Base-by-base conservation (phyloP, 257 asterid genomes). In the Anisodus acutangulus region DNA sequence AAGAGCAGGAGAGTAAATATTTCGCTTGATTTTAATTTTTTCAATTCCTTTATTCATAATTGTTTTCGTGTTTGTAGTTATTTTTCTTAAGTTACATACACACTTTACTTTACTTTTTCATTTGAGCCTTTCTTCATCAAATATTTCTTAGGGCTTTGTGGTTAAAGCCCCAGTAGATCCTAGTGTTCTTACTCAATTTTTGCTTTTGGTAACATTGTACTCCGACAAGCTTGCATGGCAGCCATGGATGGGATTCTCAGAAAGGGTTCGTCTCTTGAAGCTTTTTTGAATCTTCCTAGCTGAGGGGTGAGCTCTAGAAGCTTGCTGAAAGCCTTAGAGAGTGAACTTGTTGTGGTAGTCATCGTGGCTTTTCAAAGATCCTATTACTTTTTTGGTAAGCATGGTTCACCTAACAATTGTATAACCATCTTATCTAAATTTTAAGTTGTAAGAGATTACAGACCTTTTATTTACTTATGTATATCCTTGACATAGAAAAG, bases 191-290 rank as follows among this genome's bases (percentile, higher is more conserved):
- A 15, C 53, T 16, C 6, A 15, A 2, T 22, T 39, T 69, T 16
- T 69, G 54, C 31, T 69, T 69, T 69, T 69, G 54, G 51, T 69
- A 43, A 69, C 54, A 39, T 69, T 69, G 15, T 69, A 69, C 78
- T 41, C 31, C 22, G 54, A 69, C 54, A 69, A 69, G 54, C 31
- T 69, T 69, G 78, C 31, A 39, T 69, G 78, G 78, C 31, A 69
- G 43, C 43, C 71, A 26, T 0, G 22, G 54, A 54, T 2, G 54
- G 54, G 54, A 39, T 69, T 69, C 78, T 69, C 8, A 16, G 54
- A 69, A 69, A 69, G 78, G 47, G 41, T 41, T 39, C 26, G 19
- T 69, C 54, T 69, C 78, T 8, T 4, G 54, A 69, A 69, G 78
- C 54, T 45, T 69, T 69, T 69, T 69, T 9, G 2, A 39, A 69